Base-by-base conservation (phyloP, 1,139 yeast genomes). In the Wickerhamiella infanticola region DNA sequence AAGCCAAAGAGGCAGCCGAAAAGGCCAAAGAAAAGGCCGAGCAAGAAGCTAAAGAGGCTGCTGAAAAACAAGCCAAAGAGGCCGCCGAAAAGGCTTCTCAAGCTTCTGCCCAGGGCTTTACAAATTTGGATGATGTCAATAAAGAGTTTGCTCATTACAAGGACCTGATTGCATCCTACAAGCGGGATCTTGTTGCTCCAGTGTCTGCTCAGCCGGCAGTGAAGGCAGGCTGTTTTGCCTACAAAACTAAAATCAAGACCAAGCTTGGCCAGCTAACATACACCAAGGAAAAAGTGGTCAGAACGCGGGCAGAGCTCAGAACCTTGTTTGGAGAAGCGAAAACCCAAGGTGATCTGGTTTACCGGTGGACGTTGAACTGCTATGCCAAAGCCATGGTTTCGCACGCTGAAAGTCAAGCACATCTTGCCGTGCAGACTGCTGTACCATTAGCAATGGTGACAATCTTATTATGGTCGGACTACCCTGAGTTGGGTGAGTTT, bases 351-450 rank as follows among this genome's bases (percentile, higher is more conserved):
- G 70, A 69, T 1, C 58, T 80, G 13, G 81, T 79, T 0, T 80
- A 67, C 56, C 63, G 72, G 38, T 88, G 94, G 86, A 70, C 81
- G 11, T 64, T 86, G 36, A 90, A 90, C 58, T 81, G 80, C 56
- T 73, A 81, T 36, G 81, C 95, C 6, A 90, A 90, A 58, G 82
- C 93, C 1, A 65, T 86, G 1, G 83, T 90, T 1, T 77, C 82
- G 38, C 98, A 93, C 63, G 94, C 96, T 1, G 97, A 86, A 62
- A 76, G 94, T 0, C 98, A 90, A 62, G 88, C 85, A 9, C 73
- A 82, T 4, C 94, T 83, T 0, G 75, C 81, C 50, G 78, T 94
- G 1, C 74, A 77, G 42, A 77, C 90, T 1, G 85, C 96, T 0
- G 58, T 81, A 13, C 94, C 98, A 0, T 65, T 93, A 43, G 95